phyloP scores from a whole-genome alignment of 345 rosid species.

The Rhizophora mangle region DNA sequence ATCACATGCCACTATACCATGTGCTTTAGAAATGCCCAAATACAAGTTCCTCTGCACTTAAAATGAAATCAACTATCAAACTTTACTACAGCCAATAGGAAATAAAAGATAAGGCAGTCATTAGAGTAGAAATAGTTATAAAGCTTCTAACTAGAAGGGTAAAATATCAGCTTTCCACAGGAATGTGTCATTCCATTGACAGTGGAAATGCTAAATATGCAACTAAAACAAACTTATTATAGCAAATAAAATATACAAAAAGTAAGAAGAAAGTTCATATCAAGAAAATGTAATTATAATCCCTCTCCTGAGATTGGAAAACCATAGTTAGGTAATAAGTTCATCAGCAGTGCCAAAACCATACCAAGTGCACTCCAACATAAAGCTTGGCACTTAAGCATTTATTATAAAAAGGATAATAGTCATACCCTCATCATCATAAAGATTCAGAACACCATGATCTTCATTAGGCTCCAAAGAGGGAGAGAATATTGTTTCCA shows the following conservation, averaged over 20 bases:
- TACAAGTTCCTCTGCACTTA: background rate
- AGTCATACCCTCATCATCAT: constrained; percentile 36
- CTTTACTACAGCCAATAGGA: background rate
- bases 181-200: too few relatives aligned
- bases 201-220: too few relatives aligned
- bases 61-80: too few relatives aligned
- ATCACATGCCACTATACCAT: background rate
- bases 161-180: too few relatives aligned
- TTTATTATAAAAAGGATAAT: background rate
- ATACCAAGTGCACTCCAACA: background rate
- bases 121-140: background rate
- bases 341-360: background rate
- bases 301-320: too few relatives aligned
- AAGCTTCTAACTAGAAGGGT: too few relatives aligned
- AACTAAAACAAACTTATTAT: too few relatives aligned
- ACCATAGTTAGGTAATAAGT: background rate
- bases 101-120: background rate
- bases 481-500: constrained; percentile 83
- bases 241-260: too few relatives aligned
- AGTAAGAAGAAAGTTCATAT: too few relatives aligned
- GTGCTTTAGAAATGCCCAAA: background rate
- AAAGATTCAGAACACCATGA: constrained; percentile 37
- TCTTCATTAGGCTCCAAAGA: constrained; percentile 45
- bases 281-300: too few relatives aligned
- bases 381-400: background rate